Evolutionary conservation across 352 stramenopile species (phyloP), one percentile per base, ranked within the genome.

Genomic region (Achlya hypogyna): DNA sequence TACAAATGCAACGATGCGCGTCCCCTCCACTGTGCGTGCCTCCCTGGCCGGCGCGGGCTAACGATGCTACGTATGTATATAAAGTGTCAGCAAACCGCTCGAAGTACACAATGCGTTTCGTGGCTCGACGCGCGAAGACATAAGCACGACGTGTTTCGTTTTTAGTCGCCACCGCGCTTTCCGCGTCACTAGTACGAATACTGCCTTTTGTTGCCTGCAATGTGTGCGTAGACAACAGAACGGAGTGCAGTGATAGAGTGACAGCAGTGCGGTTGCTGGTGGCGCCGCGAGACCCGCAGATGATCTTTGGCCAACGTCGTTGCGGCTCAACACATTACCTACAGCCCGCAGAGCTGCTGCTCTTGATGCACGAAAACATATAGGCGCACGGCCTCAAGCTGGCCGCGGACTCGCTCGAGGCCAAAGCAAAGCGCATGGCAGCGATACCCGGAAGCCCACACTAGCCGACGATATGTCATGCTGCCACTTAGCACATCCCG

Each of bases 1-100:
- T 87, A 96, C 69, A 77, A 75, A 3, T 96, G 88, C 38, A 86
- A 86, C 1, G 86, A 91, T 73, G 80, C 74, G n/a, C 73, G 16
- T 69, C 70, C 4, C 68, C 77, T 0, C 69, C 74, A 10, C 75
- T 76, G 31, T 80, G 71, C 58, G 49, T 35, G 29, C 58, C n/a
- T n/a, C n/a, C n/a, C n/a, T n/a, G n/a, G n/a, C n/a, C n/a, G n/a
- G n/a, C n/a, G n/a, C n/a, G n/a, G n/a, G n/a, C n/a, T n/a, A 23
- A 18, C 58, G 27, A 47, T 47, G 28, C 40, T 43, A 40, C 40
- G 56, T 34, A 66, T 43, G 10, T 85, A 79, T 28, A 60, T 83
- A 4, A 94, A 77, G n/a, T 53, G 84, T 95, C 25, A 91, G 80
- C 40, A 74, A 73, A 10, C 74, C 81, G 0, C 53, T 96, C 38